Evolutionary conservation across 139 green algal species (phyloP), one percentile per base, ranked within the genome.

Genomic region (Chlamydomonas asymmetrica): DNA sequence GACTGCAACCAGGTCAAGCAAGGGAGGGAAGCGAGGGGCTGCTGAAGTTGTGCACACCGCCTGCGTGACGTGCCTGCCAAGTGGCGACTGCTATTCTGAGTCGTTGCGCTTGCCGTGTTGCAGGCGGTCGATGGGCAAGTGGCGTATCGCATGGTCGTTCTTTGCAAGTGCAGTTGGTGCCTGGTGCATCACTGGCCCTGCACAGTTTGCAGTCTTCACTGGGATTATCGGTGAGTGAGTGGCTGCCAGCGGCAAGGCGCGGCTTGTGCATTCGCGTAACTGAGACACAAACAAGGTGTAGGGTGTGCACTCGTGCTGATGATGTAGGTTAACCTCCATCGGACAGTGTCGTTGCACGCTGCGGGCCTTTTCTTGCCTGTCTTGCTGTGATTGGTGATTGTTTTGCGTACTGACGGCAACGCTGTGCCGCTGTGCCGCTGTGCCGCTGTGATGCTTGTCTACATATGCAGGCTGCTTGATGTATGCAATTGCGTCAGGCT

Each of bases 91-190:
- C n/a, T n/a, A n/a, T n/a, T n/a, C n/a, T n/a, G n/a, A n/a, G n/a
- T n/a, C n/a, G n/a, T n/a, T n/a, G n/a, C n/a, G n/a, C n/a, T n/a
- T n/a, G n/a, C n/a, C n/a, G n/a, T n/a, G n/a, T n/a, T n/a, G n/a
- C n/a, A n/a, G 52, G 2, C 65, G 73, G 13, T 81, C 80, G 34
- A 71, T 84, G 71, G 66, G 57, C 7, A 67, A 60, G 1, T 81
- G 79, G 62, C 63, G 76, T 32, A 88, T 95, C 34, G 88, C 50
- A 13, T 95, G 86, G 86, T 85, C 71, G 9, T 95, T 95, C 82
- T 95, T 89, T 66, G 86, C 88, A 0, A 82, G 79, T 16, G 84
- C 85, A 13, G 80, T 94, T 13, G 92, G 92, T 20, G 89, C 92
- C 20, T 96, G 92, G 92, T 88, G 88, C 29, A 87, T 96, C 35